These are phyloP conservation scores for Trichoderma lentiforme DNA, from an alignment of 2,329 filamentous ascomycete species.

Conservation along the genomic window DNA sequence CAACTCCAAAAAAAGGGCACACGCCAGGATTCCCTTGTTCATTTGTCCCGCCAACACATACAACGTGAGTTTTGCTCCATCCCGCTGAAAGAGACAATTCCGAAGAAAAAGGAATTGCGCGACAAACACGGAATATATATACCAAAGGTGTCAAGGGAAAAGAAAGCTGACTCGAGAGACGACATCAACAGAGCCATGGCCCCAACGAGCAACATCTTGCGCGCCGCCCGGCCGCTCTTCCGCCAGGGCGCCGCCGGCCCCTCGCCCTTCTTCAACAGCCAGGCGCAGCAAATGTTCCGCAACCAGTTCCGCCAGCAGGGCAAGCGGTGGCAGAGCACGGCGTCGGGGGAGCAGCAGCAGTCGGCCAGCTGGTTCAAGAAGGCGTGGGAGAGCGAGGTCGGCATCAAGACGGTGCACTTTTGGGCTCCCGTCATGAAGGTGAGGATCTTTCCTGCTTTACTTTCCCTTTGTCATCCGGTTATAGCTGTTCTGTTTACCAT, in stretches of 20 bases:
- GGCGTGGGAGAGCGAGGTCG: slow-evolving; percentile 79
- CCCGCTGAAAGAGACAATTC: no score
- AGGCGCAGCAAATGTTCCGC: slow-evolving; percentile 50
- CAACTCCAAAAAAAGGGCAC: background rate
- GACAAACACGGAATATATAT: background rate
- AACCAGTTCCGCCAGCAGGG: slow-evolving; percentile 38
- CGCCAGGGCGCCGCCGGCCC: slow-evolving; percentile 52
- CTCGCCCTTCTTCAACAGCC: slow-evolving; percentile 6
- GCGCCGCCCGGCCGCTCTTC: slow-evolving; percentile 55
- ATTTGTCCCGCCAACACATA: background rate
- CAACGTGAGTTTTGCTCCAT: background rate
- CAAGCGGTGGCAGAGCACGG: slow-evolving; percentile 70
- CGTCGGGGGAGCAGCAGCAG: slow-evolving; percentile 37
- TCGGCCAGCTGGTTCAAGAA: slow-evolving; percentile 63
- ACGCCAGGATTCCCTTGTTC: background rate
- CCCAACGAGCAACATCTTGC: slow-evolving; percentile 49
- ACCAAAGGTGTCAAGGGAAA: background rate
- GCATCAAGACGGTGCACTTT: slow-evolving; percentile 94
- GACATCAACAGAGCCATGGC: slow-evolving; percentile 36
- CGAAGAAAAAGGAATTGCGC: background rate
- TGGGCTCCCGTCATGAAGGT: slow-evolving; percentile 94
- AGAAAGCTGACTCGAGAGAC: background rate
- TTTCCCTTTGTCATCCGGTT: background rate
- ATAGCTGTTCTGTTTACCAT: background rate
- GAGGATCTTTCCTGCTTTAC: slow-evolving; percentile 20